Evolutionary conservation across 352 stramenopile species (phyloP), one percentile per base, ranked within the genome.

Genomic region (Plasmopara viticola): DNA sequence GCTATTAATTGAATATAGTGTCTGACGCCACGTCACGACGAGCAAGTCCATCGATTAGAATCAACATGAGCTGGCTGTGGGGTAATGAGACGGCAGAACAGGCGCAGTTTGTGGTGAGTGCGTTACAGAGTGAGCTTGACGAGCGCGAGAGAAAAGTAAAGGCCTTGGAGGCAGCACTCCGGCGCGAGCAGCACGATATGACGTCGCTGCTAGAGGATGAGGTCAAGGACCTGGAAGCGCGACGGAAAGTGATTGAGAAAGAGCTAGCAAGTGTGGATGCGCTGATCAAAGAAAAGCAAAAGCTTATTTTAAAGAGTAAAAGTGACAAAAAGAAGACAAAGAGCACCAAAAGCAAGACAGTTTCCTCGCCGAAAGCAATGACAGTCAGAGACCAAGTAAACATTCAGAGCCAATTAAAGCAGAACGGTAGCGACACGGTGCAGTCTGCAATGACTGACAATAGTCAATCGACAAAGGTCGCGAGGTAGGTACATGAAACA

Each of bases 61-160:
- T 40, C 48, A 12, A 39, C 14, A 86, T 87, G 77, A 92, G 82
- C 55, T 92, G 82, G 82, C 47, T 92, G 41, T 92, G 82, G 82
- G 75, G 70, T 15, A 90, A 92, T 54, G 82, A 89, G 68, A 90
- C 82, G 53, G 86, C 77, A 34, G 82, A 90, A 62, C 82, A 92
- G 66, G 82, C 82, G 56, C 78, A 90, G 58, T 86, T 90, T 53
- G 82, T 92, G 34, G 79, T 92, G 56, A 87, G 68, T 51, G 80
- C 82, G 40, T 61, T 92, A 56, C 82, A 92, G 63, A 70, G 64
- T 52, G 82, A 92, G 57, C 55, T 92, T 50, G 82, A 92, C 54
- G 82, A 87, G 68, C 82, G 82, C 29, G 79, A 92, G 66, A 62
- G 46, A 30, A 90, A 88, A 62, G 89, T 92, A 55, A 68, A 87